Evolutionary conservation across 495 filamentous ascomycete species (phyloP).

Genomic region (Aspergillus sparsus): DNA sequence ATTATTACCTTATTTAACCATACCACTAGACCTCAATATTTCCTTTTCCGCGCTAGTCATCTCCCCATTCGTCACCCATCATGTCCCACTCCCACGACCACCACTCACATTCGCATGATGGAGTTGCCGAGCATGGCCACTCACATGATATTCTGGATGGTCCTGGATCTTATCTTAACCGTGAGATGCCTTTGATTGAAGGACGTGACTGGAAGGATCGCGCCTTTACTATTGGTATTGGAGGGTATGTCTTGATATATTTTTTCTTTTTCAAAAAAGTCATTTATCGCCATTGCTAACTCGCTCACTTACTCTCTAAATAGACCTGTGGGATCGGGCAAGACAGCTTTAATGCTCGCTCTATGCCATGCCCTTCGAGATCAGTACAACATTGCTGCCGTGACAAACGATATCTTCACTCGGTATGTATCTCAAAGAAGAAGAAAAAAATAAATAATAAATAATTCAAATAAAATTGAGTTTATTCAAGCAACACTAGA

Average conservation of each 20-base stretch:
- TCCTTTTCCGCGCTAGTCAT: neutral
- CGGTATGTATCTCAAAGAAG: conserved; percentile 39
- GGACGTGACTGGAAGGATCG: conserved; percentile 86
- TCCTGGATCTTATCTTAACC: conserved; percentile 81
- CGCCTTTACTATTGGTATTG: conserved; percentile 94
- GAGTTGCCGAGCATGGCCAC: conserved; percentile 83
- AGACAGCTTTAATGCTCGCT: conserved; percentile 93
- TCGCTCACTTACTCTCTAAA: conserved; percentile 2
- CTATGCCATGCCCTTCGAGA: conserved; percentile 78
- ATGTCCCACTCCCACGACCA: conserved; percentile 40
- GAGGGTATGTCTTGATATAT: conserved; percentile 67
- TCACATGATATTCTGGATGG: conserved; percentile 94
- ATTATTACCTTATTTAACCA: neutral
- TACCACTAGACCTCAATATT: neutral
- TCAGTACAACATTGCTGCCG: conserved; percentile 82
- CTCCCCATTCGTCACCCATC: neutral
- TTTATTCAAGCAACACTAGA: no score
- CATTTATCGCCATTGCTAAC: neutral
- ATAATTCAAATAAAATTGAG: no score
- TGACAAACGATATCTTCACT: conserved; percentile 99
- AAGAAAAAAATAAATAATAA: no score
- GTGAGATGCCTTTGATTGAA: conserved; percentile 92
- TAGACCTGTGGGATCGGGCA: conserved; percentile 95
- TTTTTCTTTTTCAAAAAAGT: neutral
- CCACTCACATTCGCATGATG: conserved; percentile 59